Evolutionary conservation across 2,329 filamentous ascomycete genomes (phyloP).

Genomic region (Pestalotiopsis sp.): DNA sequence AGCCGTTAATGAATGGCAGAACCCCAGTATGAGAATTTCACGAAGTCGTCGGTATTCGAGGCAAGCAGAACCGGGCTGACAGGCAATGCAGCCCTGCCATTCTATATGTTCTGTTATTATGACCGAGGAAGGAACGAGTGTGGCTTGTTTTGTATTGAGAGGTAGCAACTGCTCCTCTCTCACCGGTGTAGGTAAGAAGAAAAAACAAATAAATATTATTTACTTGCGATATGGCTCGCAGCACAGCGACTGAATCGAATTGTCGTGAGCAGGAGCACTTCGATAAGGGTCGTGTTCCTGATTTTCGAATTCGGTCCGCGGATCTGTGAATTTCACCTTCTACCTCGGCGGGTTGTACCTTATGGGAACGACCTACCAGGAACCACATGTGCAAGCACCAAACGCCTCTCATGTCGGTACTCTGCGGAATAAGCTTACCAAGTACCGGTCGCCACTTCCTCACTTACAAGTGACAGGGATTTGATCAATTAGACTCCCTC

Average conservation of each 20-base stretch:
- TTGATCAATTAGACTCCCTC: not conserved
- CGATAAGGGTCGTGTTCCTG: too few relatives aligned
- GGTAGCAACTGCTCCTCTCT: not conserved
- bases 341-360: too few relatives aligned
- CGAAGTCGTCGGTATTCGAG: not conserved
- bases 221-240: too few relatives aligned
- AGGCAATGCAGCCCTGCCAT: not conserved
- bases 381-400: not conserved
- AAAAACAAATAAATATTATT: too few relatives aligned
- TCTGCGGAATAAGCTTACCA: not conserved
- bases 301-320: too few relatives aligned
- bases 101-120: not conserved
- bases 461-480: not conserved
- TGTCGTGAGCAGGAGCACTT: too few relatives aligned
- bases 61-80: not conserved
- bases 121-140: not conserved
- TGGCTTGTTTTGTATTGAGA: not conserved
- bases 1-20: too few relatives aligned
- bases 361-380: not conserved
- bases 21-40: too few relatives aligned
- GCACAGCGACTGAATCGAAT: too few relatives aligned
- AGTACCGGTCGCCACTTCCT: not conserved
- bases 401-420: not conserved
- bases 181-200: not conserved
- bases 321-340: too few relatives aligned